A percentile compares a stretch with the other conserved stretches of the same genome.
phyloP scores from a whole-genome alignment of 306 rosid genomes.

The Acacia melanoxylon region DNA sequence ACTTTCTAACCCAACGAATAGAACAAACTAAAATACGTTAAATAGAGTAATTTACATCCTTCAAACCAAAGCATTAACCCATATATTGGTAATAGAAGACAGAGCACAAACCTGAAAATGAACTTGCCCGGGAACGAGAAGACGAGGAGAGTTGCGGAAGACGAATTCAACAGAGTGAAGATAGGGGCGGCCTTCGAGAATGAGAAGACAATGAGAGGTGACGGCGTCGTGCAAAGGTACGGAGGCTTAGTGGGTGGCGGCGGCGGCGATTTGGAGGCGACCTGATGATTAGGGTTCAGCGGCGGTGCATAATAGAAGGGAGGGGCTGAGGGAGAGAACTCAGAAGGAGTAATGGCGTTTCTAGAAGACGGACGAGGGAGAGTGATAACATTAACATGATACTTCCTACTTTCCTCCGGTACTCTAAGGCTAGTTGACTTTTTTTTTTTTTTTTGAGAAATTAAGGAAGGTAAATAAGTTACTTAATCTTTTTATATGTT shows the following conservation, averaged over 20 bases:
- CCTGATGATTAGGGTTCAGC: background rate
- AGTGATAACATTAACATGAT: no score
- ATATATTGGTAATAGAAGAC: background rate
- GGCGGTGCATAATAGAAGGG: background rate
- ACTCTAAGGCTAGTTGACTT: no score
- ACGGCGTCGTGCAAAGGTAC: background rate
- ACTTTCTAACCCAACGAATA: background rate
- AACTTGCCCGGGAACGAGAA: background rate
- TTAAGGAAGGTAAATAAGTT: no score
- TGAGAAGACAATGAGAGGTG: background rate
- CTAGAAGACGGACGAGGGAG: background rate
- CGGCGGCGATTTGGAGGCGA: background rate
- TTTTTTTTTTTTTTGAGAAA: no score
- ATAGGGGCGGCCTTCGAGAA: background rate
- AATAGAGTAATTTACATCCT: background rate
- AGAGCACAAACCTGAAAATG: background rate
- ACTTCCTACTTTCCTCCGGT: no score
- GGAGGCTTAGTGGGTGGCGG: background rate
- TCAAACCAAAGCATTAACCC: background rate
- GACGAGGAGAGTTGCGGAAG: background rate
- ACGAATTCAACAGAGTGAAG: background rate
- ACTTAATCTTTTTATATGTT: no score
- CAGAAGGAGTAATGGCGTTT: background rate
- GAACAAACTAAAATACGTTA: background rate
- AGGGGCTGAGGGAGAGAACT: background rate